Base-by-base conservation (phyloP, 2,329 filamentous ascomycete genomes). In the Cadophora gregata region DNA sequence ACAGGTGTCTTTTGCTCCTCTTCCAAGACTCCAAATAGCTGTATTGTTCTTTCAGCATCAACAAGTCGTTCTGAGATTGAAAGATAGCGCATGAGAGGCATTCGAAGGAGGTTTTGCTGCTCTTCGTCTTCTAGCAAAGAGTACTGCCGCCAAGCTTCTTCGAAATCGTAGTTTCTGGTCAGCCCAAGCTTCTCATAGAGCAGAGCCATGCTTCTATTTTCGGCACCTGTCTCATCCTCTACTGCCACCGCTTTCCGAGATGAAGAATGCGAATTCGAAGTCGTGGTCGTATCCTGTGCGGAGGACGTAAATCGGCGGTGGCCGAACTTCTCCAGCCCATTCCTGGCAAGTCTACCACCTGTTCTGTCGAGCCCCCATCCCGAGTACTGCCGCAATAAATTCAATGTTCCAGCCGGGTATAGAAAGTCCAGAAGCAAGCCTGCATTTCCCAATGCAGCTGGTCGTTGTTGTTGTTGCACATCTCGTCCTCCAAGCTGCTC, bases 101-200 rank as follows among this genome's bases (percentile, higher is more conserved):
- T 66, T 48, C 69, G 70, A 36, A 77, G 33, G 27, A n/a, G 36
- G 25, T 62, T 63, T 63, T 75, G 70, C 7, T 73, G 67, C 29
- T 38, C 63, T 12, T 31, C 33, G 16, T 45, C 42, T 21, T 69
- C 68, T 7, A 75, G 61, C 8, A 68, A 61, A 29, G 72, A 63
- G 70, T 79, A 84, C 55, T 80, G 75, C 31, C 76, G 72, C 82
- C 82, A 84, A 14, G 77, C 79, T 70, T 78, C 76, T 63, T 81
- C 79, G 16, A 72, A 75, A 61, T 75, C 71, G 25, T 66, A 62
- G n/a, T 29, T 62, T 33, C 51, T 68, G 29, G 63, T 63, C n/a
- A 73, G 62, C 7, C 64, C 68, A 27, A 76, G 59, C 31, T 66
- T 67, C 25, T 67, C 45, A 29, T 62, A 64, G 4, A 75, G 58